Evolutionary conservation across 495 filamentous ascomycete genomes (phyloP), one percentile per base, ranked within the genome.

Genomic region (Tuber umbilicatum): DNA sequence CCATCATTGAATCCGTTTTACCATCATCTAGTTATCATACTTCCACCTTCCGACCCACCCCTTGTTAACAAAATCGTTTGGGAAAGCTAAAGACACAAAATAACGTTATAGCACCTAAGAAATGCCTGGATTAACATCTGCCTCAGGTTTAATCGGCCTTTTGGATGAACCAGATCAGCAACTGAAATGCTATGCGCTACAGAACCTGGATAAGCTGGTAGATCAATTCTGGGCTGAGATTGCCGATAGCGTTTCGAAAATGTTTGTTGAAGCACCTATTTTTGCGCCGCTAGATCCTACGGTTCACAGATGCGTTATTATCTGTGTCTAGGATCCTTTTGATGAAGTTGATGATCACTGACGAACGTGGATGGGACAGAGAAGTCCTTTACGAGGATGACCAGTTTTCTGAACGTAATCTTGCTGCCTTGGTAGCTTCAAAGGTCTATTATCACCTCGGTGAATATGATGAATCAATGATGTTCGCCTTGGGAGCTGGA

Each of bases 391-490:
- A 97, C 84, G 96, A 99, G 87, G 94, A 98, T 86, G 92, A 97
- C 75, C 87, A 87, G 70, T 99, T 99, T 81, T 91, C 95, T 23
- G 91, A 99, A 82, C 92, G 95, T 79, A 92, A 94, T 82, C 90
- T 98, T 67, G 96, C 96, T 73, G 94, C 96, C 73, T 87, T 99
- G 41, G 94, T 99, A 70, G 91, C 94, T 71, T 91, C 96, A 75
- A 98, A 98, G 86, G 93, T 98, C 77, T 99, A 98, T 85, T 99
- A 97, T 83, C 94, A 99, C 82, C 89, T 99, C 69, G 92, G 96
- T 85, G 96, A 97, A 84, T 98, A 98, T 85, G 94, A 97, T 82
- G 95, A 98, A 87, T 97, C 94, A 84, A 98, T 99, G 96, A 91
- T 92, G 37, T 97, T 99, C 85, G 96, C 96, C 70, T 88, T 99